Percentiles rank a stretch among this genome's conserved stretches.
These are phyloP conservation scores for Microdochium trichocladiopsis DNA, from an alignment of 2,329 filamentous ascomycete genomes.

Conservation along the genomic window DNA sequence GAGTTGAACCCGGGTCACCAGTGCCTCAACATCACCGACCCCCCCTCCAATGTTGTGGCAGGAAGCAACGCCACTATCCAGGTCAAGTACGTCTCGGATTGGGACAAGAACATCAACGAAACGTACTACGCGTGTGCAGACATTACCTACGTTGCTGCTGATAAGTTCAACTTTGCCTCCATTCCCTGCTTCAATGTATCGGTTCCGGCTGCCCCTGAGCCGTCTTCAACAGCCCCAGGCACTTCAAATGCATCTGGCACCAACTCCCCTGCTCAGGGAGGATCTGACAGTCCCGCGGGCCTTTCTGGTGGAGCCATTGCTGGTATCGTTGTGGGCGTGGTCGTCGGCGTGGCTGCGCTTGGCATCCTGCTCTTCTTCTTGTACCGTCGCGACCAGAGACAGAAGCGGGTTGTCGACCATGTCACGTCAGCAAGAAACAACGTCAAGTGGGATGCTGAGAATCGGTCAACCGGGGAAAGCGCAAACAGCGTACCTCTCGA, in stretches of 20 bases:
- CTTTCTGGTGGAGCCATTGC: conserved; percentile 2
- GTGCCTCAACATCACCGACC: conserved; percentile 30
- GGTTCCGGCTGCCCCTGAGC: conserved; percentile 1
- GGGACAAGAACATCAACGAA: conserved; percentile 22
- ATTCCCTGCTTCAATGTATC: conserved; percentile 38
- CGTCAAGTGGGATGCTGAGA: conserved; percentile 2
- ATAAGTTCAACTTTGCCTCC: conserved; percentile 19
- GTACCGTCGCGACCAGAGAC: conserved; percentile 2
- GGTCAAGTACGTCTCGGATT: conserved; percentile 36
- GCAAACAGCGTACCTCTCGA: background rate
- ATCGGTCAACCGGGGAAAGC: background rate
- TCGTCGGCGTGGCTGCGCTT: background rate
- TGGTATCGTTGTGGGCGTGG: conserved; percentile 1
- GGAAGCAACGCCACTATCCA: conserved; percentile 41
- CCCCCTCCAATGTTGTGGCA: conserved; percentile 23
- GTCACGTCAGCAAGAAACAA: background rate
- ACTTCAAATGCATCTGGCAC: background rate
- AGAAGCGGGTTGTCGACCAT: conserved; percentile 2
- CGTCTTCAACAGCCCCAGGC: background rate
- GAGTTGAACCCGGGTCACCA: conserved; percentile 37
- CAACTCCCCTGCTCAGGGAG: background rate
- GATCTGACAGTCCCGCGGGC: background rate
- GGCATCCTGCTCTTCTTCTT: conserved; percentile 2
- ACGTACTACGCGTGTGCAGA: conserved; percentile 44
- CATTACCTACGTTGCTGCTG: conserved; percentile 31